Percentiles rank a stretch among this genome's conserved stretches.
phyloP scores from a whole-genome alignment of 495 filamentous ascomycete genomes.

The Neurospora sp. region DNA sequence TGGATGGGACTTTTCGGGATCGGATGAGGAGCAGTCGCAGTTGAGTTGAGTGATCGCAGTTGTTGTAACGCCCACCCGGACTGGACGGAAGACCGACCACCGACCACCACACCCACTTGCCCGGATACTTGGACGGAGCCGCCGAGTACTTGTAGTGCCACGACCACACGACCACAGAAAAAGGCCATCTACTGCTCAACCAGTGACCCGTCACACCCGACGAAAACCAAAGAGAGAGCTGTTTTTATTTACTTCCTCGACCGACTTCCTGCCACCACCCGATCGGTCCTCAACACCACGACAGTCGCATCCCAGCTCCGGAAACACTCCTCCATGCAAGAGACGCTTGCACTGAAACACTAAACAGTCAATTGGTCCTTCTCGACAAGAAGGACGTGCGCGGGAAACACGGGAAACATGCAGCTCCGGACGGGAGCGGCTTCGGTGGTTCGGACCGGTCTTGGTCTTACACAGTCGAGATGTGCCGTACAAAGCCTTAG shows the following conservation, averaged over 20 bases:
- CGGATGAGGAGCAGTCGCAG: neutral
- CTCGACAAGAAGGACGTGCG: constrained; percentile 8
- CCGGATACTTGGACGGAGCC: neutral
- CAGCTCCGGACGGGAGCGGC: constrained; percentile 30
- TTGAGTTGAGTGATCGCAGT: neutral
- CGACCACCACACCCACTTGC: neutral
- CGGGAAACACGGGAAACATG: constrained; percentile 21
- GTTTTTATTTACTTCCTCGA: neutral
- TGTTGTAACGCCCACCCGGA: neutral
- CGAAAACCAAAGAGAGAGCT: neutral
- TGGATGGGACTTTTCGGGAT: constrained; percentile 22
- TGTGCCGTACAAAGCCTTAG: constrained; percentile 11
- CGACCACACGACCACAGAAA: neutral
- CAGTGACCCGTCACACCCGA: neutral
- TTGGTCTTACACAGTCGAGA: constrained; percentile 9
- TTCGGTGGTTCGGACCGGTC: constrained; percentile 18
- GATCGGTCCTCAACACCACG: neutral
- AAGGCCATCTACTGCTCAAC: neutral
- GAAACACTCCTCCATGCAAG: neutral
- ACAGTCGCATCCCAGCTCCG: neutral
- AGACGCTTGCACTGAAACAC: constrained; percentile 4
- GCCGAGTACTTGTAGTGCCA: neutral
- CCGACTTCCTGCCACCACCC: neutral
- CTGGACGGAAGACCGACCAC: neutral
- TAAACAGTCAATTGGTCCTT: constrained; percentile 17